Evolutionary conservation across 805 yeast genomes (phyloP), one percentile per base, ranked within the genome.

Genomic region (Priceomyces castillae): DNA sequence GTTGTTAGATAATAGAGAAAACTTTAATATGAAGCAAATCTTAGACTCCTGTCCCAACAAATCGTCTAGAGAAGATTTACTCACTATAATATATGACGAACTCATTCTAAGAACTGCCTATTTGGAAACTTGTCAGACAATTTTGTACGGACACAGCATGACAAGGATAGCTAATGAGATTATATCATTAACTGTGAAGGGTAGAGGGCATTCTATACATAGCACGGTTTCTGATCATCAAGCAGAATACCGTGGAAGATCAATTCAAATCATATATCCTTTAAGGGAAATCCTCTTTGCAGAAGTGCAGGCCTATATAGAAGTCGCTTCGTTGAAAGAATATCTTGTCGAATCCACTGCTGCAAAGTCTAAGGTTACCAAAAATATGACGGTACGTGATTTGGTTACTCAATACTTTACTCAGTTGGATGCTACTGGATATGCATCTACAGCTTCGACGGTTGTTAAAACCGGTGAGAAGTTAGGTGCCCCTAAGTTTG

Each of bases 401-500:
- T 73, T 92, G 39, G 82, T 90, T 1, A 70, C 80, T 20, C 77
- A 81, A 39, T 92, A 92, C 61, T 88, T 88, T 53, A 74, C 69
- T 23, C 72, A 74, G 26, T 79, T 90, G 18, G 96, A 88, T 55
- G 73, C 74, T 4, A 67, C 70, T 7, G 90, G 82, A 12, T 90
- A 90, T 57, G 90, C 96, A 0, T 87, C 92, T 44, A 86, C 92
- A 2, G 90, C 90, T 2, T 85, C 97, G 0, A 90, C 98, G 0
- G 97, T 92, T 16, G 90, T 90, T 11, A 83, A 87, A 51, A 90
- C 96, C 0, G 96, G 94, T 4, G 82, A 82, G 38, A 90, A 92
- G 59, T 64, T 90, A 36, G 75, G 73, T 1, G 71, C 71, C 6
- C 87, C 86, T 0, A 58, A 46, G 40, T 40, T 41, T 17, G 46